A percentile compares a stretch with the other conserved stretches of the same genome.
Evolutionary conservation across 257 asterid genomes (phyloP).

Genomic region (Solanum pimpinellifolium): DNA sequence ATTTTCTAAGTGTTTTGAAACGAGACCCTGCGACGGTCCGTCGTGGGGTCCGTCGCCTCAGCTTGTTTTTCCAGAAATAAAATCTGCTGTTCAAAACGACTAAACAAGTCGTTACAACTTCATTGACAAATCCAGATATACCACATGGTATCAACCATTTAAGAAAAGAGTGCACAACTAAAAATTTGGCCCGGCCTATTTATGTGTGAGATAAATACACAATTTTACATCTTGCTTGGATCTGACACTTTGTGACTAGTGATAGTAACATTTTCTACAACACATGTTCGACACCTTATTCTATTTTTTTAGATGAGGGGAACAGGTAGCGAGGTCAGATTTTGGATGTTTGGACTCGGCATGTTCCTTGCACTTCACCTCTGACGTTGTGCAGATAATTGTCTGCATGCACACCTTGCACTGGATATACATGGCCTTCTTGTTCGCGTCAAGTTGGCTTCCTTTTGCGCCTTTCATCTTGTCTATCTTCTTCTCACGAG

Average conservation of each 20-base stretch:
- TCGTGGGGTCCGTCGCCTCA: too few species aligned
- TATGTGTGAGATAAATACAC: neutral
- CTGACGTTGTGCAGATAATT: constrained; percentile 83
- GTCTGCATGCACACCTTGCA: constrained; percentile 87
- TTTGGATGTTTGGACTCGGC: constrained; percentile 96
- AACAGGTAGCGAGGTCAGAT: constrained; percentile 42
- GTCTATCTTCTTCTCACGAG: constrained; percentile 32
- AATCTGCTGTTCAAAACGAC: too few species aligned
- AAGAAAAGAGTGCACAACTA: neutral
- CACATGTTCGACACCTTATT: neutral
- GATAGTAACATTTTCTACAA: neutral
- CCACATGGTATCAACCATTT: too few species aligned
- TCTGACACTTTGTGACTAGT: neutral
- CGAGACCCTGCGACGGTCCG: too few species aligned
- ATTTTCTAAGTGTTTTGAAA: too few species aligned
- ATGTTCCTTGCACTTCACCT: constrained; percentile 92
- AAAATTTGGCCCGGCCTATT: neutral
- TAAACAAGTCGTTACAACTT: too few species aligned
- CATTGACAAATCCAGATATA: too few species aligned
- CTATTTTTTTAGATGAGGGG: constrained; percentile 67
- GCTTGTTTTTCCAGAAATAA: too few species aligned
- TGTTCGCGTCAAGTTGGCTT: constrained; percentile 72
- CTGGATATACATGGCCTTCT: constrained; percentile 72
- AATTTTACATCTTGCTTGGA: neutral
- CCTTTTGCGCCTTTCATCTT: constrained; percentile 34